phyloP scores from a whole-genome alignment of 305 asterid species.

The Stenogyne calaminthoides region DNA sequence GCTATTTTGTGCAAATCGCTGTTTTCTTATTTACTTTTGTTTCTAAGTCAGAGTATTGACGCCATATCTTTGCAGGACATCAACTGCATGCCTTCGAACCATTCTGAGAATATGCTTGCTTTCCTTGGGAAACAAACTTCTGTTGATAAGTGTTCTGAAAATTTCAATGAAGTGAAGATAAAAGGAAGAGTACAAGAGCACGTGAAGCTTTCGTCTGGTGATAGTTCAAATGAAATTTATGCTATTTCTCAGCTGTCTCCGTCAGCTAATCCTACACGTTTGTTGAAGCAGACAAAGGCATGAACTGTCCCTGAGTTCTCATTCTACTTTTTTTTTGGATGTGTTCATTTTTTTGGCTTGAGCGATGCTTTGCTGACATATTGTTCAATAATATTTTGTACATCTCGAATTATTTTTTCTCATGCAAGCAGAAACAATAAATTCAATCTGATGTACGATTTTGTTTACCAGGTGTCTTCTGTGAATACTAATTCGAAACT shows the following conservation, averaged over 20 bases:
- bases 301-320: slow-evolving; percentile 24
- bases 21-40: slow-evolving; percentile 14
- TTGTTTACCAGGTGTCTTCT: slow-evolving; percentile 53
- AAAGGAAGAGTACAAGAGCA: slow-evolving; percentile 53
- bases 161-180: slow-evolving; percentile 50
- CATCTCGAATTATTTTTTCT: slow-evolving; percentile 1
- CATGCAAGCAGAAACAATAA: slow-evolving; percentile 13
- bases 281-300: slow-evolving; percentile 67
- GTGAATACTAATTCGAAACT: slow-evolving; percentile 43
- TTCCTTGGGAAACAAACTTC: slow-evolving; percentile 54
- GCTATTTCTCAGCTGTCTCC: slow-evolving; percentile 52
- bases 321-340: slow-evolving; percentile 16
- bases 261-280: slow-evolving; percentile 48
- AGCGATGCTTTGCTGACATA: slow-evolving; percentile 4
- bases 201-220: slow-evolving; percentile 55
- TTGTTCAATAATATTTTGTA: background rate
- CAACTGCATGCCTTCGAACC: slow-evolving; percentile 92
- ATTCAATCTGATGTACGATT: slow-evolving; percentile 25
- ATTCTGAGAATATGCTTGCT: slow-evolving; percentile 76
- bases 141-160: slow-evolving; percentile 56
- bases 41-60: slow-evolving; percentile 16
- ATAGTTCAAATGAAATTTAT: slow-evolving; percentile 44
- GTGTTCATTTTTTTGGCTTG: slow-evolving; percentile 7
- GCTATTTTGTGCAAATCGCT: background rate
- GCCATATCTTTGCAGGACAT: slow-evolving; percentile 67